Percentiles rank a stretch among this genome's conserved stretches.
phyloP scores from a whole-genome alignment of 495 filamentous ascomycete genomes.

The Geopyxis carbonaria region DNA sequence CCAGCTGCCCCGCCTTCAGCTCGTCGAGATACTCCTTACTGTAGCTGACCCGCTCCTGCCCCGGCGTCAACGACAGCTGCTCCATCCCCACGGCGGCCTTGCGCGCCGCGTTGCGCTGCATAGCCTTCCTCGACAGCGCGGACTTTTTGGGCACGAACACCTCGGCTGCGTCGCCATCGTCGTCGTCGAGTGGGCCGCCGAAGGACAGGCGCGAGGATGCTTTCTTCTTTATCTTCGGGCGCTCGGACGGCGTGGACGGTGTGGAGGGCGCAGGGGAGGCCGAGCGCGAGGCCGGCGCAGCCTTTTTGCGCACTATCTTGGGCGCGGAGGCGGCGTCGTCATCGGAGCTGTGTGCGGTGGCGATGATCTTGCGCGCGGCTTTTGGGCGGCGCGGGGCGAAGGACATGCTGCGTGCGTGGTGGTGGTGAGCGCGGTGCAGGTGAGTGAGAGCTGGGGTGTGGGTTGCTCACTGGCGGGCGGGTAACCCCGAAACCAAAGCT shows the following conservation, averaged over 20 bases:
- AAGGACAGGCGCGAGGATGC: slow-evolving; percentile 46
- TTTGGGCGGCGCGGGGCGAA: slow-evolving; percentile 18
- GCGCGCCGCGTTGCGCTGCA: slow-evolving; percentile 54
- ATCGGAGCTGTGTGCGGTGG: not conserved
- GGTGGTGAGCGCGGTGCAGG: not conserved
- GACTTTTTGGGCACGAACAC: slow-evolving; percentile 53
- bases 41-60: slow-evolving; percentile 65
- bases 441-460: slow-evolving; percentile 3
- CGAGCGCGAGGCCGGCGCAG: not conserved
- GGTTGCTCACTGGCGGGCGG: too few relatives aligned
- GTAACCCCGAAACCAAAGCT: too few relatives aligned
- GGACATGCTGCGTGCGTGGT: not conserved
- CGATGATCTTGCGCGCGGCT: slow-evolving; percentile 27
- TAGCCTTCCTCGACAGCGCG: slow-evolving; percentile 47
- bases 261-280: not conserved
- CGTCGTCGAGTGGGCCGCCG: slow-evolving; percentile 41
- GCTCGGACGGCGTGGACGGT: slow-evolving; percentile 39
- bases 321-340: slow-evolving; percentile 1
- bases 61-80: slow-evolving; percentile 16
- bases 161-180: slow-evolving; percentile 37
- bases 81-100: slow-evolving; percentile 26
- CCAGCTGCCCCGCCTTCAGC: slow-evolving; percentile 60
- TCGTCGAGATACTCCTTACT: slow-evolving; percentile 73
- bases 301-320: not conserved
- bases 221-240: slow-evolving; percentile 48